A percentile compares a stretch with the other conserved stretches of the same genome.
phyloP scores from a whole-genome alignment of 306 rosid genomes.

The Aeschynomene evenia region DNA sequence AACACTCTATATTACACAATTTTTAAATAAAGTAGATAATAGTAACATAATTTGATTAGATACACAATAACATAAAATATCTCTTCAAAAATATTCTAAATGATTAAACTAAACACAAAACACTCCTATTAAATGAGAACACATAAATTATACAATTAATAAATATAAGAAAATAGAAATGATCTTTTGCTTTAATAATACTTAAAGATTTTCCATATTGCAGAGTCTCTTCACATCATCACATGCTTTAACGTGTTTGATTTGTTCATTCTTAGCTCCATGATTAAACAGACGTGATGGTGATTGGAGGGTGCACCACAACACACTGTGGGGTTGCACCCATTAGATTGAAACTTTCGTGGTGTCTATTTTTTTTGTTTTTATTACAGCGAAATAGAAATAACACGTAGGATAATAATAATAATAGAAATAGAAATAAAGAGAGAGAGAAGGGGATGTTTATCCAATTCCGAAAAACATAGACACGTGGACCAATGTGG shows the following conservation, averaged over 20 bases:
- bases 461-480: not conserved
- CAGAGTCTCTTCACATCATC: not conserved
- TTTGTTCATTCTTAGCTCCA: not conserved
- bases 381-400: not conserved
- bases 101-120: no score
- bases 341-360: not conserved
- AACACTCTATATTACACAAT: no score
- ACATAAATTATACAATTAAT: no score
- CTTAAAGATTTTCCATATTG: not conserved
- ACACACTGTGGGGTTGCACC: not conserved
- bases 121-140: no score
- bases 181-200: no score
- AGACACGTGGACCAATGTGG: slow-evolving; percentile 53
- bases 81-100: no score
- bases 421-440: not conserved
- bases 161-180: no score
- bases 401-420: slow-evolving; percentile 30
- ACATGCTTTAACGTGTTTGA: slow-evolving; percentile 22
- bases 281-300: not conserved
- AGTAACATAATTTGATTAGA: no score
- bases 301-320: not conserved
- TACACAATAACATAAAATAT: no score
- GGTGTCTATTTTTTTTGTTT: not conserved
- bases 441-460: slow-evolving; percentile 32
- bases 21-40: no score